Percentiles rank a stretch among this genome's conserved stretches.
Evolutionary conservation across 2,329 filamentous ascomycete genomes (phyloP).

Genomic region (Epichloe glyceriae): DNA sequence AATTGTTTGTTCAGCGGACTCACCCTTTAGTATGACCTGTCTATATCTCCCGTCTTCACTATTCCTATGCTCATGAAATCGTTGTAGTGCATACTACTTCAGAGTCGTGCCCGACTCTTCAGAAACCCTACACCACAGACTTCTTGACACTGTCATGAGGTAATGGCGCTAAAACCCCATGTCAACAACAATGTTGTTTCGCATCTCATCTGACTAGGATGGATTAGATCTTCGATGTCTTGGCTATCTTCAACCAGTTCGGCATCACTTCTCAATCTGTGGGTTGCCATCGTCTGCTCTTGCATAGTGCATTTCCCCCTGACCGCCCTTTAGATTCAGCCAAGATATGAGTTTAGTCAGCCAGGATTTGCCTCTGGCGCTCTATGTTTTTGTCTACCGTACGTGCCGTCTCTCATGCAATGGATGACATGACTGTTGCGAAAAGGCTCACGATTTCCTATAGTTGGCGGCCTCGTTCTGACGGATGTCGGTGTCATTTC

Average conservation of each 20-base stretch:
- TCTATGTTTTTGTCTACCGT: slow-evolving; percentile 3
- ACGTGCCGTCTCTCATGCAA: not conserved
- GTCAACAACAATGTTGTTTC: not conserved
- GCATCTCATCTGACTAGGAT: not conserved
- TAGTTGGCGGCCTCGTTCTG: not conserved
- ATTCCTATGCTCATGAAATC: not conserved
- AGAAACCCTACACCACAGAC: not conserved
- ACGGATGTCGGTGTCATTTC: slow-evolving; percentile 24
- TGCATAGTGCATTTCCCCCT: not conserved
- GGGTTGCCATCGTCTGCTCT: not conserved
- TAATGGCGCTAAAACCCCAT: not conserved
- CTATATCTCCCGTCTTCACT: not conserved
- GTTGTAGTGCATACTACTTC: not conserved
- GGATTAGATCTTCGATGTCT: not conserved
- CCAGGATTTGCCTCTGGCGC: slow-evolving; percentile 4
- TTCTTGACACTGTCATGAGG: not conserved
- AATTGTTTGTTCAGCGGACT: not conserved
- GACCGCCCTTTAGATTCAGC: slow-evolving; percentile 5
- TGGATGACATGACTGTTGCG: too few relatives aligned
- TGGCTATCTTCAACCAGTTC: not conserved
- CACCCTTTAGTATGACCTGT: not conserved
- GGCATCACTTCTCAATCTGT: not conserved
- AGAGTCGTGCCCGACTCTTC: not conserved
- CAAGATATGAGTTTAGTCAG: slow-evolving; percentile 7
- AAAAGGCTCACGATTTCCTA: not conserved